These are phyloP conservation scores for Elsinoe fawcettii DNA, from an alignment of 2,329 filamentous ascomycete species.

Conservation along the genomic window DNA sequence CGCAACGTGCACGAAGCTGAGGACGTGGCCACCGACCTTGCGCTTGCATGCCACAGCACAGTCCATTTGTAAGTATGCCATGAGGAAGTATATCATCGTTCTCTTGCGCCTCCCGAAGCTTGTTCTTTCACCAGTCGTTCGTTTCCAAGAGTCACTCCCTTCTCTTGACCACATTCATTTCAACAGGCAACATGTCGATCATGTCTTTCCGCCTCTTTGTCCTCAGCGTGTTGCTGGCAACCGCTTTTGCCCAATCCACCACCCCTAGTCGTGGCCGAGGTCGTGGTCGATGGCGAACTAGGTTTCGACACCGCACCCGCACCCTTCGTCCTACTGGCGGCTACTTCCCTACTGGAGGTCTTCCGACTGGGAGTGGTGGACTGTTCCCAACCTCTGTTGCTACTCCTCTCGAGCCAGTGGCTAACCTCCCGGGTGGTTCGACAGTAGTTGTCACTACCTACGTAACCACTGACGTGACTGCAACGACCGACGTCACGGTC, in stretches of 20 bases:
- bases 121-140: slow-evolving; percentile 1
- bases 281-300: background rate
- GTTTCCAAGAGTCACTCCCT: slow-evolving; percentile 12
- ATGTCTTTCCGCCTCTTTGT: slow-evolving; percentile 14
- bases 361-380: background rate
- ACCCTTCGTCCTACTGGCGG: background rate
- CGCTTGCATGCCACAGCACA: background rate
- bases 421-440: background rate
- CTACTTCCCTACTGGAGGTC: background rate
- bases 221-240: slow-evolving; percentile 12
- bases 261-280: background rate
- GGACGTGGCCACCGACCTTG: background rate
- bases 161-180: slow-evolving; percentile 13
- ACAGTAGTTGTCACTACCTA: slow-evolving; percentile 23
- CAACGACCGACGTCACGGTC: slow-evolving; percentile 34
- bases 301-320: background rate
- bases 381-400: slow-evolving; percentile 20
- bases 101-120: slow-evolving; percentile 1
- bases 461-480: slow-evolving; percentile 34
- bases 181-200: slow-evolving; percentile 7
- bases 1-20: background rate
- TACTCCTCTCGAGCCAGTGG: slow-evolving; percentile 20
- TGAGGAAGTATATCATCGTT: slow-evolving; percentile 6
- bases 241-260: slow-evolving; percentile 7
- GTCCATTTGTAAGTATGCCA: background rate